These are phyloP conservation scores for Fusarium pseudoanthophilum DNA, from an alignment of 2,329 filamentous ascomycete species.

Conservation along the genomic window DNA sequence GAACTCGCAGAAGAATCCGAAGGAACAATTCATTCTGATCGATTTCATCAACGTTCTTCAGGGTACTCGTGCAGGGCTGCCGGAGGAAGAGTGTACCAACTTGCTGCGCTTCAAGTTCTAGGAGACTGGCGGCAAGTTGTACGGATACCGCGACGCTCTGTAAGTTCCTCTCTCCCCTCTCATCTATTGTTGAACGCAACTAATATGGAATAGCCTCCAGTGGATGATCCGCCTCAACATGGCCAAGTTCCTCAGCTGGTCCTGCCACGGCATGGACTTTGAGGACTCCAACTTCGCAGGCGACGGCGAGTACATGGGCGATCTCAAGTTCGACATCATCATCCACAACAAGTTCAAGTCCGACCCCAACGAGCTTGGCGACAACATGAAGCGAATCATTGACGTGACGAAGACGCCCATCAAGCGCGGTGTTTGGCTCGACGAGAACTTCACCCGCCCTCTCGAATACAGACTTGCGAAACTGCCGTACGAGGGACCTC, in stretches of 20 bases:
- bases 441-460: not conserved
- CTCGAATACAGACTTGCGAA: not conserved
- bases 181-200: rapidly evolving
- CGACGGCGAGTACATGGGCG: not conserved
- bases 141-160: constrained; percentile 15
- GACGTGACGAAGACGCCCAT: not conserved
- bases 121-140: not conserved
- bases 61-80: not conserved
- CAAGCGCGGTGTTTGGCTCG: not conserved
- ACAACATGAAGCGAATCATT: not conserved
- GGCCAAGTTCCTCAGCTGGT: constrained; percentile 1
- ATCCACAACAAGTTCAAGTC: not conserved
- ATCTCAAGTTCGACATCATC: not conserved
- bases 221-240: constrained; percentile 27
- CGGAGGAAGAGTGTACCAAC: not conserved
- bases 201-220: constrained; percentile 6
- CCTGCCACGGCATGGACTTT: not conserved
- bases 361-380: not conserved
- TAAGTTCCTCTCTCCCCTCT: not conserved
- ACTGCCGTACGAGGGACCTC: constrained; percentile 14
- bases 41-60: constrained; percentile 15
- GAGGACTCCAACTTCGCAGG: not conserved
- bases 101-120: constrained; percentile 15
- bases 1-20: not conserved
- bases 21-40: not conserved